Evolutionary conservation across 164 flowering plant species (phyloP).

Genomic region (Liriodendron chinense): DNA sequence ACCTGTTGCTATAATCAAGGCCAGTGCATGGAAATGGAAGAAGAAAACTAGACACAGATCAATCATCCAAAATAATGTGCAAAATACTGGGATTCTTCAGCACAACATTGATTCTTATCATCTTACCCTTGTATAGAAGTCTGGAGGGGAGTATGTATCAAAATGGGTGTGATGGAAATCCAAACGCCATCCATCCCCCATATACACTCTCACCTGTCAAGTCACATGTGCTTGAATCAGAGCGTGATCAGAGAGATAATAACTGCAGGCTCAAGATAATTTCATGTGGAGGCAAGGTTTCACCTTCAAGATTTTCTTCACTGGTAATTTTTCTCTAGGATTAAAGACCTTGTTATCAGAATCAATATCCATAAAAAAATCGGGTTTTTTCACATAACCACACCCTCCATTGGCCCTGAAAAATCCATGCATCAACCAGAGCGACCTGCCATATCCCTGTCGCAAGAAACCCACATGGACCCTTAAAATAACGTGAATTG

Average conservation of each 20-base stretch:
- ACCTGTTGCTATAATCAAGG: neutral
- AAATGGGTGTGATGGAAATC: constrained; percentile 47
- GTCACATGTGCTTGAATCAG: constrained; percentile 6
- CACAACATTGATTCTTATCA: neutral
- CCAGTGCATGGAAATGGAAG: neutral
- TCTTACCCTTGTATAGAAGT: constrained; percentile 49
- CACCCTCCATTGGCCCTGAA: constrained; percentile 60
- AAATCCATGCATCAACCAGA: constrained; percentile 68
- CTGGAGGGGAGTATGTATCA: constrained; percentile 54
- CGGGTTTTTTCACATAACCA: constrained; percentile 60
- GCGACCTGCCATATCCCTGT: constrained; percentile 50
- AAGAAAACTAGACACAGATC: too few species aligned
- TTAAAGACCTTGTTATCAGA: constrained; percentile 34
- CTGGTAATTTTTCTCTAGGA: constrained; percentile 27
- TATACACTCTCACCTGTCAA: constrained; percentile 37
- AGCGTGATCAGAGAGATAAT: neutral
- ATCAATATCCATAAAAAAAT: constrained; percentile 28
- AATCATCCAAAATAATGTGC: neutral
- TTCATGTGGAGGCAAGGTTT: neutral
- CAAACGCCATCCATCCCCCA: constrained; percentile 54
- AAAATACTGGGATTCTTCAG: neutral
- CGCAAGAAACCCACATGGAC: neutral
- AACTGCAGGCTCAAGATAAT: neutral
- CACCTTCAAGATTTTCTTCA: constrained; percentile 45
- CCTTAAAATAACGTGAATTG: too few species aligned